Evolutionary conservation across 2,329 filamentous ascomycete species (phyloP).

Genomic region (Ophiostoma piceae): DNA sequence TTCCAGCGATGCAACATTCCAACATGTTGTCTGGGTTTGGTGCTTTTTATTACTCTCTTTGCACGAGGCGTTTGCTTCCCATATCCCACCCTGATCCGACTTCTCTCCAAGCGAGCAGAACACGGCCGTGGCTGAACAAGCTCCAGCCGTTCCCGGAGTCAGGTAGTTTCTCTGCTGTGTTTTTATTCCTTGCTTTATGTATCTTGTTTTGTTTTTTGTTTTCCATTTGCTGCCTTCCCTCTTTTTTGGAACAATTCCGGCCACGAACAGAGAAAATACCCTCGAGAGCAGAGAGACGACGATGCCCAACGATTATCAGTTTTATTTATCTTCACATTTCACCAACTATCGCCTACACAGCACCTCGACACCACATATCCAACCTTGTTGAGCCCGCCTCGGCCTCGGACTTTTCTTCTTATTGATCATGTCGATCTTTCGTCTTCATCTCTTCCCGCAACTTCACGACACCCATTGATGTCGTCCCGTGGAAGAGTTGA

Average conservation of each 20-base stretch:
- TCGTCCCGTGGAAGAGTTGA: conserved; percentile 26
- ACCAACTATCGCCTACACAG: background rate
- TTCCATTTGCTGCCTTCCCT: background rate
- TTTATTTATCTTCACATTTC: background rate
- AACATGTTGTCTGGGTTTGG: background rate
- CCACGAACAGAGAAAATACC: conserved; percentile 18
- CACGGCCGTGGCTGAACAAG: conserved; percentile 18
- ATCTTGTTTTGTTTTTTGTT: conserved; percentile 1
- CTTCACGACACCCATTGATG: conserved; percentile 33
- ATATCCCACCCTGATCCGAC: conserved; percentile 14
- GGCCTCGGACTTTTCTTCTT: conserved; percentile 20
- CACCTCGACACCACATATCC: background rate
- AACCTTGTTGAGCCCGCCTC: conserved; percentile 5
- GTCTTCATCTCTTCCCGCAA: conserved; percentile 11
- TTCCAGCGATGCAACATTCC: conserved; percentile 15
- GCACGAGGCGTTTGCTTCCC: conserved; percentile 19
- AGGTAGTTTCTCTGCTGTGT: conserved; percentile 16
- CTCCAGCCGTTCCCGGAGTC: conserved; percentile 8
- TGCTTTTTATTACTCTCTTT: background rate
- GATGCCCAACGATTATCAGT: conserved; percentile 17
- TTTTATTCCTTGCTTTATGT: background rate
- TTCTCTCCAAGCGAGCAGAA: background rate
- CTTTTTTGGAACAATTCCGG: conserved; percentile 10
- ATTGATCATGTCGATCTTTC: conserved; percentile 2
- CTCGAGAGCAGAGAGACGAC: conserved; percentile 24